A percentile compares a stretch with the other conserved stretches of the same genome.
Conservation (phyloP, 352 stramenopile genomes). For the Pilasporangium apinafurcum region DNA sequence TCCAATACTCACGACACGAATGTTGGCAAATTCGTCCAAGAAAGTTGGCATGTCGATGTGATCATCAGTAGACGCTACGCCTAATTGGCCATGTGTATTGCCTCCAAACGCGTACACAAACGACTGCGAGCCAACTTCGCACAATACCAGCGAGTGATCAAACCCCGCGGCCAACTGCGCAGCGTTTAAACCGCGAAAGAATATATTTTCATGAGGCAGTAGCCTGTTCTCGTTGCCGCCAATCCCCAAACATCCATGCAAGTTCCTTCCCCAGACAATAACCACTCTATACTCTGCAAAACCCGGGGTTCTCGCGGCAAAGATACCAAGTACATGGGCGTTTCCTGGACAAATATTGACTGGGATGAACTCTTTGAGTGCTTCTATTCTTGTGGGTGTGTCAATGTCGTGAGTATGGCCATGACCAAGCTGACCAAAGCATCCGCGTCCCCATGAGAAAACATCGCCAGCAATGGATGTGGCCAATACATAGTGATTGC, state of each 20-base stretch:
- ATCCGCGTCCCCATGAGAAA: constrained; percentile 56
- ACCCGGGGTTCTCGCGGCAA: constrained; percentile 5
- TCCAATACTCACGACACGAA: constrained; percentile 32
- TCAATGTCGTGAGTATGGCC: constrained; percentile 6
- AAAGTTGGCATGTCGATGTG: constrained; percentile 52
- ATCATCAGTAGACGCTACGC: constrained; percentile 21
- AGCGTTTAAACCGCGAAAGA: constrained; percentile 53
- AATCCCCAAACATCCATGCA: constrained; percentile 46
- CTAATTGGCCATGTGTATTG: constrained; percentile 60
- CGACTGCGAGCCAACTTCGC: constrained; percentile 20
- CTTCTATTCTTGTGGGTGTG: constrained; percentile 18
- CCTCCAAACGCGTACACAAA: constrained; percentile 71
- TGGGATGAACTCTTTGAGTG: constrained; percentile 16
- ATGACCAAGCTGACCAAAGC: constrained; percentile 55
- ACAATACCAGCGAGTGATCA: constrained; percentile 68
- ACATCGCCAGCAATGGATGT: constrained; percentile 23
- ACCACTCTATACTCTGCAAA: constrained; percentile 28
- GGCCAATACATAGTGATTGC: constrained; percentile 62
- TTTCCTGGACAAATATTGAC: constrained; percentile 43
- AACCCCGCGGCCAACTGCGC: constrained; percentile 34
- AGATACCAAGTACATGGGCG: constrained; percentile 45
- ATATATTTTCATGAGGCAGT: constrained; percentile 34
- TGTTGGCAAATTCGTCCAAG: constrained; percentile 40
- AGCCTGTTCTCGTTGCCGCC: constrained; percentile 22
- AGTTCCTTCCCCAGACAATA: constrained; percentile 37